Evolutionary conservation across 1,284 basidiomycete species (phyloP).

Genomic region (Sanguinoderma infundibulare): DNA sequence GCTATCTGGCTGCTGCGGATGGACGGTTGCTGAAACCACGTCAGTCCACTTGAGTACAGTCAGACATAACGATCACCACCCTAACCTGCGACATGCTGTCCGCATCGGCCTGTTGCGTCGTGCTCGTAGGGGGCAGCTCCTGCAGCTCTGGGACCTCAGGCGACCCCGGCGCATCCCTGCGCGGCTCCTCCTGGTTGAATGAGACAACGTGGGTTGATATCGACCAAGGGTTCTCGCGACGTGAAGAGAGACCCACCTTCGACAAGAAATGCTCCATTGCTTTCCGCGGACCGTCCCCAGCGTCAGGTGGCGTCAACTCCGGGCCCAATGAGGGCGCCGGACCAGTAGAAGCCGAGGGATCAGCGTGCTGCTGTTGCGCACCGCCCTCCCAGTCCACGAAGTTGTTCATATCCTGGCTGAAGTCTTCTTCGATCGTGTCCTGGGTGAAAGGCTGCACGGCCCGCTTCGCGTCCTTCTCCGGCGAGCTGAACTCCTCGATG

Average conservation of each 20-base stretch:
- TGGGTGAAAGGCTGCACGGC: conserved; percentile 11
- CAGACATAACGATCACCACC: background rate
- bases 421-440: conserved; percentile 18
- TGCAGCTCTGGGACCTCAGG: conserved; percentile 6
- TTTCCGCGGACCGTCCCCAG: conserved; percentile 1
- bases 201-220: background rate
- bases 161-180: background rate
- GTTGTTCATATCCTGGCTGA: conserved; percentile 18
- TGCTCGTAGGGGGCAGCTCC: conserved; percentile 25
- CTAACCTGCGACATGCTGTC: conserved; percentile 30
- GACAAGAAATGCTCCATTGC: conserved; percentile 3
- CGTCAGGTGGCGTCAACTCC: conserved; percentile 7
- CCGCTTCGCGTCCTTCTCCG: conserved; percentile 18
- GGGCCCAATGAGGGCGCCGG: conserved; percentile 21
- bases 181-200: background rate
- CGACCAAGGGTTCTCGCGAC: background rate
- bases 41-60: background rate
- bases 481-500: conserved; percentile 33
- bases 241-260: conserved; percentile 12
- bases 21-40: background rate
- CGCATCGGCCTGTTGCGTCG: conserved; percentile 30
- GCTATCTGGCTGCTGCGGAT: conserved; percentile 14
- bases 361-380: conserved; percentile 1
- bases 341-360: conserved; percentile 1
- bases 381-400: conserved; percentile 30